Percentiles rank a stretch among this genome's conserved stretches.
These are phyloP conservation scores for Aspergillus japonicus DNA, from an alignment of 2,329 filamentous ascomycete genomes.

Conservation along the genomic window DNA sequence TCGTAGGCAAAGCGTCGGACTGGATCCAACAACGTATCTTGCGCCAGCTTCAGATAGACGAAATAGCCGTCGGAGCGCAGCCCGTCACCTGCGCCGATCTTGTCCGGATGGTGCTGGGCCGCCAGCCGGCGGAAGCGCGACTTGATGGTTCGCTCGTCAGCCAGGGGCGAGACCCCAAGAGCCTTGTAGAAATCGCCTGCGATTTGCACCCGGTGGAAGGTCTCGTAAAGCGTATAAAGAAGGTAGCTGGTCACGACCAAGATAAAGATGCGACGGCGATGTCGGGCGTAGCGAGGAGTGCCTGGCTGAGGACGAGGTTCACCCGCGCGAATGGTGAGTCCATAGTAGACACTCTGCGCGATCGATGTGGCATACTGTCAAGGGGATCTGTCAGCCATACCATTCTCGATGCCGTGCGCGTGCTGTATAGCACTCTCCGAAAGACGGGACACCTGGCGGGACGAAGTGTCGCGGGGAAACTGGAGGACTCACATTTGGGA, in stretches of 20 bases:
- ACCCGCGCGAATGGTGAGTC: conserved; percentile 84
- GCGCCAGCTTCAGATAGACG: conserved; percentile 76
- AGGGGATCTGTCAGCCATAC: conserved; percentile 10
- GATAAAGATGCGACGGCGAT: conserved; percentile 81
- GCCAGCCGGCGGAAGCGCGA: conserved; percentile 77
- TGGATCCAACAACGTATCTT: conserved; percentile 77
- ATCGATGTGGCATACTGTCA: conserved; percentile 72
- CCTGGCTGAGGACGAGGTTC: conserved; percentile 70
- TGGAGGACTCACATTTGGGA: conserved; percentile 55
- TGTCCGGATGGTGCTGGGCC: conserved; percentile 77
- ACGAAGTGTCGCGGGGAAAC: background rate
- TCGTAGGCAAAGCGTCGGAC: conserved; percentile 84
- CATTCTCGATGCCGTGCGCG: background rate
- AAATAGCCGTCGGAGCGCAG: conserved; percentile 57
- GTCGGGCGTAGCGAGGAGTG: conserved; percentile 66
- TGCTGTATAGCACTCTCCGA: background rate
- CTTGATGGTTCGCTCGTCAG: conserved; percentile 75
- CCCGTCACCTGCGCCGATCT: conserved; percentile 51
- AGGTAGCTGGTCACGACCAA: conserved; percentile 81
- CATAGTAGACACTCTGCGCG: conserved; percentile 80
- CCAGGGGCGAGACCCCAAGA: conserved; percentile 67
- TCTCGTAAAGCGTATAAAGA: conserved; percentile 87
- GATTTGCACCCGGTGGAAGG: conserved; percentile 73
- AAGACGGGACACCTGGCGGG: background rate
- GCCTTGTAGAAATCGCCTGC: conserved; percentile 75